A percentile compares a stretch with the other conserved stretches of the same genome.
These are phyloP conservation scores for Wallacemonas sp. DNA, from an alignment of 208 protist species.

Conservation along the genomic window DNA sequence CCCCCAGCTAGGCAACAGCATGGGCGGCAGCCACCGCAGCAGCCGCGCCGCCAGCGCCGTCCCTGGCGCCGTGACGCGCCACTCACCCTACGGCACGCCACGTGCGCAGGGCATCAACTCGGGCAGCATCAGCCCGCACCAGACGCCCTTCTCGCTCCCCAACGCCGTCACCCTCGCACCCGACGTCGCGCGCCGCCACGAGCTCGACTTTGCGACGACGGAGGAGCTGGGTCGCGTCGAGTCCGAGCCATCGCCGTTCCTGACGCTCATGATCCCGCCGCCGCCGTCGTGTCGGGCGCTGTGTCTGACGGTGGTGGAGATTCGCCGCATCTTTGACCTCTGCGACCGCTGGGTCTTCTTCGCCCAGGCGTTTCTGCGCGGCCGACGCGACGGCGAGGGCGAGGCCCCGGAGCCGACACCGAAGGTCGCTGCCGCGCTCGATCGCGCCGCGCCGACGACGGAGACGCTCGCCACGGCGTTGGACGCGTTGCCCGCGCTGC, in stretches of 20 bases:
- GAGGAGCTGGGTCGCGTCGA: constrained; percentile 27
- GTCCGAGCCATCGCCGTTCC: constrained; percentile 25
- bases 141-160: background rate
- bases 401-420: background rate
- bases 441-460: background rate
- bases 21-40: background rate
- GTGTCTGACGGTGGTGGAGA: constrained; percentile 23
- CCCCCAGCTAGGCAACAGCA: background rate
- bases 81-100: constrained; percentile 10
- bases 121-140: constrained; percentile 4
- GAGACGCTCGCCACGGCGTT: constrained; percentile 17
- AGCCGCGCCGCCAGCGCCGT: background rate
- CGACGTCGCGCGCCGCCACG: background rate
- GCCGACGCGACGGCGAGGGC: constrained; percentile 3
- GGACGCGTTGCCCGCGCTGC: background rate
- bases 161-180: background rate
- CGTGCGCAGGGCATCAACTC: background rate
- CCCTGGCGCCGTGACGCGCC: background rate
- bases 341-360: constrained; percentile 30
- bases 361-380: constrained; percentile 24
- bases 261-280: constrained; percentile 29
- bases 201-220: constrained; percentile 16
- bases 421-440: constrained; percentile 3
- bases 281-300: constrained; percentile 34
- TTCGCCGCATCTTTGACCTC: constrained; percentile 22